phyloP scores from a whole-genome alignment of 345 rosid genomes.

The Brassica incana region DNA sequence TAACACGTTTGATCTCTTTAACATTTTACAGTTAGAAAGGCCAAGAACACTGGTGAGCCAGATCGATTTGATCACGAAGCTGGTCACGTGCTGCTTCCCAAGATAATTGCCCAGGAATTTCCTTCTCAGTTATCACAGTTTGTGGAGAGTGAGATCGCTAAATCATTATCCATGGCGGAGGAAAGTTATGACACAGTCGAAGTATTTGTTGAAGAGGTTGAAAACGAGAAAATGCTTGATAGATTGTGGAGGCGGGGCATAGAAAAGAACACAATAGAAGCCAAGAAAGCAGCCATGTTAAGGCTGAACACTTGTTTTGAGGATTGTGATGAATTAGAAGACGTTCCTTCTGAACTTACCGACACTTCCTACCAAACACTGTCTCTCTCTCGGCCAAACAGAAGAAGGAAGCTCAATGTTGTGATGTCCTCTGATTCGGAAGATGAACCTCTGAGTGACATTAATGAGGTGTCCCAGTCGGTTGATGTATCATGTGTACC shows the following conservation, averaged over 20 bases:
- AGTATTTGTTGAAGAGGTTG: constrained; percentile 47
- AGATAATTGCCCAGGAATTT: constrained; percentile 61
- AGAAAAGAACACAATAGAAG: constrained; percentile 46
- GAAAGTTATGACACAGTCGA: constrained; percentile 43
- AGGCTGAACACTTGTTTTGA: constrained; percentile 53
- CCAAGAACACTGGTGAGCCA: constrained; percentile 27
- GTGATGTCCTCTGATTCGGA: constrained; percentile 86
- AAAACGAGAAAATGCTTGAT: constrained; percentile 38
- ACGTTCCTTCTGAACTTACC: constrained; percentile 40
- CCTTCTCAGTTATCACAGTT: constrained; percentile 78
- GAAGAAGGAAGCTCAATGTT: constrained; percentile 51
- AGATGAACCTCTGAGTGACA: constrained; percentile 49
- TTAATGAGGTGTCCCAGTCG: constrained; percentile 43
- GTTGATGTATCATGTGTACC: constrained; percentile 72
- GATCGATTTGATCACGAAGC: constrained; percentile 59
- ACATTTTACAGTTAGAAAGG: constrained; percentile 45
- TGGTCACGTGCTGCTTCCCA: constrained; percentile 62
- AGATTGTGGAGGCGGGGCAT: constrained; percentile 41
- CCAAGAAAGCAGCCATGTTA: constrained; percentile 83
- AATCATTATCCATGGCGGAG: constrained; percentile 49
- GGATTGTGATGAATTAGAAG: constrained; percentile 46
- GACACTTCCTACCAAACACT: constrained; percentile 50
- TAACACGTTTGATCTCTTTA: constrained; percentile 21
- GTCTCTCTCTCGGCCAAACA: constrained; percentile 42
- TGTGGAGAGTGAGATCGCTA: constrained; percentile 66